Percentiles rank a stretch among this genome's conserved stretches.
These are phyloP conservation scores for Aspergillus eucalypticola DNA, from an alignment of 2,329 filamentous ascomycete species.

Conservation along the genomic window DNA sequence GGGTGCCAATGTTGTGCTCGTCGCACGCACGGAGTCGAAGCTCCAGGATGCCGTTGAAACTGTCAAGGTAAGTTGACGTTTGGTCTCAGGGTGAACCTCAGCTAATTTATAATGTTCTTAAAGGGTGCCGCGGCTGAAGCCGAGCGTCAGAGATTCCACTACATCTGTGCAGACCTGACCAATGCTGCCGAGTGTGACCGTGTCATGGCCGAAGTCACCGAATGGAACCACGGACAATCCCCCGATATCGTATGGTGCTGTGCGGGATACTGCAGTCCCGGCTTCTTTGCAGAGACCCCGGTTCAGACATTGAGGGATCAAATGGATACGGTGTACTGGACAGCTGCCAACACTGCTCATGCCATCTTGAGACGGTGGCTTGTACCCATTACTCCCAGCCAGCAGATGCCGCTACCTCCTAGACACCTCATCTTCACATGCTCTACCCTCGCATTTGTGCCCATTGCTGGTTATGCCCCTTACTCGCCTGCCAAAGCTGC, in stretches of 20 bases:
- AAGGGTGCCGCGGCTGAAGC: slow-evolving; percentile 67
- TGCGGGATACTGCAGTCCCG: slow-evolving; percentile 72
- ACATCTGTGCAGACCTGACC: slow-evolving; percentile 80
- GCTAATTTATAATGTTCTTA: not conserved
- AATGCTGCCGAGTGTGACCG: slow-evolving; percentile 66
- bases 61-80: slow-evolving; percentile 56
- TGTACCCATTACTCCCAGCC: slow-evolving; percentile 34
- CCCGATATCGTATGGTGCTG: slow-evolving; percentile 92
- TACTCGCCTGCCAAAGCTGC: slow-evolving; percentile 87
- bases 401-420: slow-evolving; percentile 35
- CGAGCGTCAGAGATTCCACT: slow-evolving; percentile 73
- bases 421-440: slow-evolving; percentile 88
- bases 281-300: slow-evolving; percentile 74
- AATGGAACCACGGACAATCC: slow-evolving; percentile 72
- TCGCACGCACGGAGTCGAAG: slow-evolving; percentile 74
- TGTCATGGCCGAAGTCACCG: slow-evolving; percentile 69
- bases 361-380: slow-evolving; percentile 77
- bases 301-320: slow-evolving; percentile 68
- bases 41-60: slow-evolving; percentile 69
- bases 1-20: slow-evolving; percentile 83
- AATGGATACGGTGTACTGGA: slow-evolving; percentile 94
- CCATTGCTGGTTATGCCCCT: slow-evolving; percentile 76
- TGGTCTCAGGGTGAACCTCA: not conserved
- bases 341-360: slow-evolving; percentile 81
- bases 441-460: slow-evolving; percentile 72